Evolutionary conservation across 2,329 filamentous ascomycete genomes (phyloP).

Genomic region (Alternaria triticimaculans): DNA sequence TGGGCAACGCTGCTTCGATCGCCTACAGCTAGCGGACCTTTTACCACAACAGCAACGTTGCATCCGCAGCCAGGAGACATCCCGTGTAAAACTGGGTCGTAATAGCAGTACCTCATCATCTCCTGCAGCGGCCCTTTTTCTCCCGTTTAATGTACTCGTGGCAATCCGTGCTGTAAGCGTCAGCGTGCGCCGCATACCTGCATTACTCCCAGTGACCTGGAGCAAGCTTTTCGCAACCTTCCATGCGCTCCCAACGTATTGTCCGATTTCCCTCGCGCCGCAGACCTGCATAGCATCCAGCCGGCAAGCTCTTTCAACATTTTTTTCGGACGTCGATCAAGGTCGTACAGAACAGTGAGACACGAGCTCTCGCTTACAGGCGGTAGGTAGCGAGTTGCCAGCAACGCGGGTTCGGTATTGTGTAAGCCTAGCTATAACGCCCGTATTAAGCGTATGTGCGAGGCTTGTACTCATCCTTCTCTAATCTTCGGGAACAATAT

Average conservation of each 20-base stretch:
- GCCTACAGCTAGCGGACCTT: background rate
- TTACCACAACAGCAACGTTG: slow-evolving; percentile 5
- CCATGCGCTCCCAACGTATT: background rate
- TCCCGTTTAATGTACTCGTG: slow-evolving; percentile 1
- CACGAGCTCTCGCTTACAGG: slow-evolving; percentile 21
- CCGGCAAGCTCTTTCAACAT: background rate
- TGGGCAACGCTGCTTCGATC: background rate
- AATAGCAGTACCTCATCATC: background rate
- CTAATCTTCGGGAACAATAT: slow-evolving; percentile 1
- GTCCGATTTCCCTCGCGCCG: background rate
- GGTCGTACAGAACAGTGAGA: slow-evolving; percentile 17
- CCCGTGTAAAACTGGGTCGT: background rate
- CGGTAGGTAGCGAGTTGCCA: slow-evolving; percentile 17
- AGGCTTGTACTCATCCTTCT: background rate
- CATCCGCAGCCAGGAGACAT: background rate
- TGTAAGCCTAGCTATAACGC: slow-evolving; percentile 17
- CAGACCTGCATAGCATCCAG: background rate
- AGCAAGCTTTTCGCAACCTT: background rate
- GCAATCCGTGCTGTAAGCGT: slow-evolving; percentile 11
- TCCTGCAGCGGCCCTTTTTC: slow-evolving; percentile 1
- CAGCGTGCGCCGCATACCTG: slow-evolving; percentile 5
- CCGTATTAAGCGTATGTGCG: slow-evolving; percentile 17
- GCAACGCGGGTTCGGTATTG: slow-evolving; percentile 16
- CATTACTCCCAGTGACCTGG: background rate
- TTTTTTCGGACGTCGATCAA: slow-evolving; percentile 7